phyloP scores from a whole-genome alignment of 1,284 basidiomycete genomes.

The Leccinum angustisporum region DNA sequence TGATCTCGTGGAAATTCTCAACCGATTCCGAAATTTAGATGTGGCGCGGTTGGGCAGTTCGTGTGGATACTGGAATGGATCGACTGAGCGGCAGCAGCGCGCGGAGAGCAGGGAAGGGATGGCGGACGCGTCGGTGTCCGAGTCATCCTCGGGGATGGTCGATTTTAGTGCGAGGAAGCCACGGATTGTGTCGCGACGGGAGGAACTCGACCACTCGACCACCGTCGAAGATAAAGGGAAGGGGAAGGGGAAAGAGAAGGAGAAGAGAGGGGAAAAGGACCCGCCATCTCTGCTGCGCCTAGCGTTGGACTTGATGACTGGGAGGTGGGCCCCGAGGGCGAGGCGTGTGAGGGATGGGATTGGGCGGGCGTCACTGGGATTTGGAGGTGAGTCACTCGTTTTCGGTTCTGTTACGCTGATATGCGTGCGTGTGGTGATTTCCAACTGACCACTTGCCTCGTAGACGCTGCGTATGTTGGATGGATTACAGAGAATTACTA shows the following conservation, averaged over 20 bases:
- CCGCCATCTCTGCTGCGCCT: neutral
- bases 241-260: slow-evolving; percentile 12
- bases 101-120: neutral
- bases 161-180: slow-evolving; percentile 7
- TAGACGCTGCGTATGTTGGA: slow-evolving; percentile 58
- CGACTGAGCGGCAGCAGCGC: slow-evolving; percentile 9
- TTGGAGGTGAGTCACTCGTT: slow-evolving; percentile 44
- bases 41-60: slow-evolving; percentile 46
- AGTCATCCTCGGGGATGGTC: neutral
- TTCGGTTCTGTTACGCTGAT: neutral
- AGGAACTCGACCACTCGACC: slow-evolving; percentile 15
- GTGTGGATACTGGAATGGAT: slow-evolving; percentile 43
- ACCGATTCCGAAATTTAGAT: slow-evolving; percentile 43
- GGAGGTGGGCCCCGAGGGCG: slow-evolving; percentile 20
- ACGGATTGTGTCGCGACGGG: slow-evolving; percentile 13
- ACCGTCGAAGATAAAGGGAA: slow-evolving; percentile 15
- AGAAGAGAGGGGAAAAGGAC: slow-evolving; percentile 4
- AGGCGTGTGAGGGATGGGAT: slow-evolving; percentile 47
- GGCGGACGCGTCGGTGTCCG: neutral
- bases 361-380: slow-evolving; percentile 58
- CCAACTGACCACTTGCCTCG: slow-evolving; percentile 10
- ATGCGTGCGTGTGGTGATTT: neutral
- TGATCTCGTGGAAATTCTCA: slow-evolving; percentile 28
- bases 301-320: slow-evolving; percentile 8
- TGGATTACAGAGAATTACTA: slow-evolving; percentile 54